Evolutionary conservation across 139 green algal species (phyloP), one percentile per base, ranked within the genome.

Genomic region (Micractinium sp.): DNA sequence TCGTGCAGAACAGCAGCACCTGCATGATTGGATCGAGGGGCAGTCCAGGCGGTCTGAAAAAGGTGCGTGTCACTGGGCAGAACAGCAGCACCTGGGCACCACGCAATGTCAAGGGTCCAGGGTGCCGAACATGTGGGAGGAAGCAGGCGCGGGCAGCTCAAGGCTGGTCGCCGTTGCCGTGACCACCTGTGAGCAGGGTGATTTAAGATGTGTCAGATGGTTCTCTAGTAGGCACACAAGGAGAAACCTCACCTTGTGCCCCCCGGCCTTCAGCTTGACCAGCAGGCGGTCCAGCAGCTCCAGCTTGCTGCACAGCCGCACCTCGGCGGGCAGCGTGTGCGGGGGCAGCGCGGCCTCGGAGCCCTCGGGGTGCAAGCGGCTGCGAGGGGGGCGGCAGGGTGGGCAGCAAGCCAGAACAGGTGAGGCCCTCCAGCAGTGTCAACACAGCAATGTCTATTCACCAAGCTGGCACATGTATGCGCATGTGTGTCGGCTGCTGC

Each of bases 281-380:
- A 99, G 93, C 85, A 99, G 92, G 91, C 99, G 98, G 93, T 99
- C 97, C 84, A 99, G 96, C 85, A 99, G 91, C 87, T 96, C 94
- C 92, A 99, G 95, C 93, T 98, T 98, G 90, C 93, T 92, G 25
- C 90, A 95, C 25, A 95, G 95, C n/a, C 95, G 86, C 29, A 97
- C 91, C 71, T 90, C 88, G 7, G 88, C 35, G 15, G 88, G 88
- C 96, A 94, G 60, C 93, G 91, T 81, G 96, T 96, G 86, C 1
- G 90, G 83, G 4, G 91, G 85, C 74, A 93, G 85, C 39, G 81
- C 23, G 27, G 85, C 82, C 80, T 97, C 94, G 4, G 66, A 77
- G 31, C 91, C 82, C 15, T 92, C 77, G 22, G 90, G 89, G 84
- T 96, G 94, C 85, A 96, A 88, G 38, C 93, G 91, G 87, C 94